Evolutionary conservation across 2,329 filamentous ascomycete genomes (phyloP), one percentile per base, ranked within the genome.

Genomic region (Sporothrix inflata): DNA sequence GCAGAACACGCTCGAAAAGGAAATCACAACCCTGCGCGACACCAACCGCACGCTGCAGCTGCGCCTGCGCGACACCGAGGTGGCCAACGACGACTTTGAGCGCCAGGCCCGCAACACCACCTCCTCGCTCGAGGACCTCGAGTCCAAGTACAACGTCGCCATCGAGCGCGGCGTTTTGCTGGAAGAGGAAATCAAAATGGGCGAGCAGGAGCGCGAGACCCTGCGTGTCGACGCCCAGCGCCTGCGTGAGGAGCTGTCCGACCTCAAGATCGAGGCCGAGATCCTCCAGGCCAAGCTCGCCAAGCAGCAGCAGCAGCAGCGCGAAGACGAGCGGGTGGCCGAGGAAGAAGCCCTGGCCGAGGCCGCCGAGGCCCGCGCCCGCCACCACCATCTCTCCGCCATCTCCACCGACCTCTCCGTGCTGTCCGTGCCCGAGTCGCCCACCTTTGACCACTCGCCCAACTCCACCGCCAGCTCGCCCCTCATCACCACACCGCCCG

Each of bases 61-160:
- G 75, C 93, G 88, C 81, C 85, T 99, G 72, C 91, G 96, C 76
- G 96, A 99, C 81, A 97, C 95, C 77, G 96, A 99, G 82, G 96
- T 99, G 71, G 94, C 93, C 80, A 99, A 98, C 83, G 96, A 99
- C 85, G 96, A 99, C 82, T 98, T 95, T 80, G 96, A 99, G 84
- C 91, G 94, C 76, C 95, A 98, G 83, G 95, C 96, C 76, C 91
- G 96, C 77, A 96, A 98, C 82, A 98, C 95, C 38, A 94, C 94
- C 47, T 98, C 94, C 60, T 98, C 95, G 68, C 88, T 98, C 74
- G 96, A 99, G 83, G 96, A 99, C 79, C 86, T 99, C 81, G 96
- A 99, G 83, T 95, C 92, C 74, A 99, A 98, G 82, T 98, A 96
- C 82, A 98, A 98, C 80, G 89, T 97, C 72, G 90, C 94, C 4